phyloP scores from a whole-genome alignment of 768 basidiomycete species.

The Pleurotus pulmonarius region DNA sequence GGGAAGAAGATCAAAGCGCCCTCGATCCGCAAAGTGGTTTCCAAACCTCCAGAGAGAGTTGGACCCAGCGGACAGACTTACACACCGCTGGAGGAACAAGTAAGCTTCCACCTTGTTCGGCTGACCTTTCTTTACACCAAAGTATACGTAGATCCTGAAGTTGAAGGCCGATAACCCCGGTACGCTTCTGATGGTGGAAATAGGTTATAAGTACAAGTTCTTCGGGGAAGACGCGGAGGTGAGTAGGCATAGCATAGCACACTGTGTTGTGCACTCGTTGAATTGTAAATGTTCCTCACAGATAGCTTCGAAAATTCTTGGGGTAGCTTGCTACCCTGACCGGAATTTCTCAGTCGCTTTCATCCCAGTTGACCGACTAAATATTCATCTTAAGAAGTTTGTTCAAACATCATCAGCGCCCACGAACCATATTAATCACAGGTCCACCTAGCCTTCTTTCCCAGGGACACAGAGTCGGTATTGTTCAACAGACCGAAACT shows the following conservation, averaged over 20 bases:
- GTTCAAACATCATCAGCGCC: slow-evolving; percentile 9
- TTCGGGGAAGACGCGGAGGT: slow-evolving; percentile 84
- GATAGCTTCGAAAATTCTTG: slow-evolving; percentile 74
- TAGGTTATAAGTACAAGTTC: slow-evolving; percentile 83
- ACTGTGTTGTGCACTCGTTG: not conserved
- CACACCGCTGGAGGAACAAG: slow-evolving; percentile 78
- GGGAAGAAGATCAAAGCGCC: slow-evolving; percentile 29
- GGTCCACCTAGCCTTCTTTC: slow-evolving; percentile 54
- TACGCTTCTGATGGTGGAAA: slow-evolving; percentile 73
- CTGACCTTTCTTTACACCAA: not conserved
- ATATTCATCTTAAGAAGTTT: slow-evolving; percentile 76
- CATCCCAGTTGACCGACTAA: slow-evolving; percentile 64
- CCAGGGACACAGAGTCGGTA: slow-evolving; percentile 78
- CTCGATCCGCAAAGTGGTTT: slow-evolving; percentile 17
- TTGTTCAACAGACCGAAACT: slow-evolving; percentile 81
- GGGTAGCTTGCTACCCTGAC: slow-evolving; percentile 68
- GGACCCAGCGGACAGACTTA: slow-evolving; percentile 71
- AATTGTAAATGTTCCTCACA: slow-evolving; percentile 20
- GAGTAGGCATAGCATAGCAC: slow-evolving; percentile 1
- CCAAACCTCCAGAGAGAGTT: slow-evolving; percentile 30
- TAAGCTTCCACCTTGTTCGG: slow-evolving; percentile 11
- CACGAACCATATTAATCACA: not conserved
- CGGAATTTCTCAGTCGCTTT: slow-evolving; percentile 76
- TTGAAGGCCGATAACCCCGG: slow-evolving; percentile 65
- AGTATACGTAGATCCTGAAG: slow-evolving; percentile 37